phyloP scores from a whole-genome alignment of 805 yeast genomes.

The Hanseniaspora occidentalis region DNA sequence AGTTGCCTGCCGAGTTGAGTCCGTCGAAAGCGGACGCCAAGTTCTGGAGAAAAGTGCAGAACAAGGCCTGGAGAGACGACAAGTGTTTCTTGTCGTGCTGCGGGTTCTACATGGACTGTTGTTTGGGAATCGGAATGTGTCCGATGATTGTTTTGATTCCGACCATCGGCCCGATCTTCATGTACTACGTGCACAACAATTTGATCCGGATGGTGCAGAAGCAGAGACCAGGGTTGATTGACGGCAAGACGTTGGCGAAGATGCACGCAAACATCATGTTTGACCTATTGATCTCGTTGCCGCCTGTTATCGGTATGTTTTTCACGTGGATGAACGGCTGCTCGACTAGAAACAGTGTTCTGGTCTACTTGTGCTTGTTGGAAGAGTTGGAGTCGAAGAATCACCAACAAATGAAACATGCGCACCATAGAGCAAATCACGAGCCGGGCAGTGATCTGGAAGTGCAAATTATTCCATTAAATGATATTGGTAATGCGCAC shows the following conservation, averaged over 20 bases:
- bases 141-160: conserved; percentile 67
- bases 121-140: conserved; percentile 61
- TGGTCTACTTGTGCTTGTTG: conserved; percentile 38
- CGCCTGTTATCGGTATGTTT: conserved; percentile 71
- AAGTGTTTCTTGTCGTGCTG: conserved; percentile 41
- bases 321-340: conserved; percentile 76
- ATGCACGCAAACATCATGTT: conserved; percentile 65
- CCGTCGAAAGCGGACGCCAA: conserved; percentile 47
- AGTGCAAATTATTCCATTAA: not conserved
- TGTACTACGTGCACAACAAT: conserved; percentile 70
- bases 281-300: conserved; percentile 62
- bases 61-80: conserved; percentile 80
- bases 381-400: conserved; percentile 2
- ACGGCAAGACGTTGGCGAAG: conserved; percentile 46
- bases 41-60: conserved; percentile 62
- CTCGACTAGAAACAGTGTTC: conserved; percentile 80
- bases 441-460: not conserved
- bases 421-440: not conserved
- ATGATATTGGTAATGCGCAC: not conserved
- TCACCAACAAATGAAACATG: not conserved
- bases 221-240: conserved; percentile 28
- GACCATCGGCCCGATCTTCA: conserved; percentile 68
- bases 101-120: conserved; percentile 56
- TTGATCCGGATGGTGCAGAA: conserved; percentile 29
- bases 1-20: conserved; percentile 37